phyloP scores from a whole-genome alignment of 768 basidiomycete species.

The Suillus decipiens region DNA sequence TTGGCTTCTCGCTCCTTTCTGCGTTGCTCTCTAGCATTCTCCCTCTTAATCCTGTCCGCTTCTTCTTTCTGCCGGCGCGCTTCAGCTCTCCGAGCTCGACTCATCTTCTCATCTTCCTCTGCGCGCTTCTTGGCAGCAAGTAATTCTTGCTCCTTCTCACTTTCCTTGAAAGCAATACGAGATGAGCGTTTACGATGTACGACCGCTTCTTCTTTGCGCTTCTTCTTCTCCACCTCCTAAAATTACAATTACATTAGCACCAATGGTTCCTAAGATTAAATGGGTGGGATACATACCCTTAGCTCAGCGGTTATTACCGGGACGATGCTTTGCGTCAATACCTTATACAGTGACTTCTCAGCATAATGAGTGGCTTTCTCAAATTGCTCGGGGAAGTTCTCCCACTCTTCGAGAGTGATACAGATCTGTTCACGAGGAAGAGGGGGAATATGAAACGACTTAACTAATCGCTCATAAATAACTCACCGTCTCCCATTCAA shows the following conservation, averaged over 20 bases:
- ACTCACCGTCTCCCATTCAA: conserved; percentile 92
- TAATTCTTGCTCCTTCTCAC: conserved; percentile 73
- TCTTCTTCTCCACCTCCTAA: conserved; percentile 65
- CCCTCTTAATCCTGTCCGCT: conserved; percentile 51
- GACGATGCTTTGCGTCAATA: conserved; percentile 64
- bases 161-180: conserved; percentile 80
- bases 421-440: conserved; percentile 58
- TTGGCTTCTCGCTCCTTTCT: conserved; percentile 35
- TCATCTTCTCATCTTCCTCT: conserved; percentile 69
- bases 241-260: conserved; percentile 13
- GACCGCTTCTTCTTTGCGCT: conserved; percentile 70
- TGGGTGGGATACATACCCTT: conserved; percentile 44
- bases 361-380: conserved; percentile 74
- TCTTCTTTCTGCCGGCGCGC: conserved; percentile 60
- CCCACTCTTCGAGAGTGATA: conserved; percentile 83
- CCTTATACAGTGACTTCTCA: conserved; percentile 77
- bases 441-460: conserved; percentile 7
- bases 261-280: conserved; percentile 3
- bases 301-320: conserved; percentile 71
- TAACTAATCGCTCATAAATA: not conserved
- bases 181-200: conserved; percentile 89
- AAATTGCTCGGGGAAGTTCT: conserved; percentile 73
- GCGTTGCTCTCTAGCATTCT: conserved; percentile 59
- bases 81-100: conserved; percentile 61
- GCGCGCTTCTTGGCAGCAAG: conserved; percentile 57